Percentiles rank a stretch among this genome's conserved stretches.
These are phyloP conservation scores for Huntiella decipiens DNA, from an alignment of 2,329 filamentous ascomycete species.

Conservation along the genomic window DNA sequence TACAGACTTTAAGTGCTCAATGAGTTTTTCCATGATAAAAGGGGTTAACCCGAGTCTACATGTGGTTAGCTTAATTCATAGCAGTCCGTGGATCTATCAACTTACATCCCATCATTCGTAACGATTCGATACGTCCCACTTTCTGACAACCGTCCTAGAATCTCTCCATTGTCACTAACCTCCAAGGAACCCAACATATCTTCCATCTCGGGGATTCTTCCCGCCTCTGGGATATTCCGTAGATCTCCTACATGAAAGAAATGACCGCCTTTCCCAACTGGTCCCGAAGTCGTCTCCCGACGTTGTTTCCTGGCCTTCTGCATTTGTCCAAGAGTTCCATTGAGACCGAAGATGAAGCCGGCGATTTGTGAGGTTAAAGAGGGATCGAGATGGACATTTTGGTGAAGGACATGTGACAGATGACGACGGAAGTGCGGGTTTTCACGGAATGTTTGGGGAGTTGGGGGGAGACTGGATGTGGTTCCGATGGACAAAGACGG, in stretches of 20 bases:
- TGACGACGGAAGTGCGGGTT: slow-evolving; percentile 41
- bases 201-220: slow-evolving; percentile 49
- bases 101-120: slow-evolving; percentile 50
- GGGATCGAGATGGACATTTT: slow-evolving; percentile 38
- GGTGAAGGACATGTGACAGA: slow-evolving; percentile 35
- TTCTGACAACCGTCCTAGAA: slow-evolving; percentile 37
- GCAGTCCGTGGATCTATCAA: slow-evolving; percentile 14
- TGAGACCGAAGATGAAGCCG: slow-evolving; percentile 38
- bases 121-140: slow-evolving; percentile 46
- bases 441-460: slow-evolving; percentile 37
- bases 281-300: slow-evolving; percentile 18
- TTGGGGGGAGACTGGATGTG: slow-evolving; percentile 38
- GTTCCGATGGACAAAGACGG: slow-evolving; percentile 37
- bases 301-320: slow-evolving; percentile 1
- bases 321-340: slow-evolving; percentile 21
- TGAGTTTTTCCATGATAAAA: slow-evolving; percentile 31
- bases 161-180: slow-evolving; percentile 36
- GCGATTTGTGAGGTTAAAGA: slow-evolving; percentile 33
- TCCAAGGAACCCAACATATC: slow-evolving; percentile 52
- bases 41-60: slow-evolving; percentile 28
- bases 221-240: slow-evolving; percentile 46
- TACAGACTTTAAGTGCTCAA: slow-evolving; percentile 17
- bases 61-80: not conserved
- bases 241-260: slow-evolving; percentile 42
- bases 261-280: slow-evolving; percentile 41